Conservation (phyloP, 2,329 filamentous ascomycete species). For the Trichoderma sp. region DNA sequence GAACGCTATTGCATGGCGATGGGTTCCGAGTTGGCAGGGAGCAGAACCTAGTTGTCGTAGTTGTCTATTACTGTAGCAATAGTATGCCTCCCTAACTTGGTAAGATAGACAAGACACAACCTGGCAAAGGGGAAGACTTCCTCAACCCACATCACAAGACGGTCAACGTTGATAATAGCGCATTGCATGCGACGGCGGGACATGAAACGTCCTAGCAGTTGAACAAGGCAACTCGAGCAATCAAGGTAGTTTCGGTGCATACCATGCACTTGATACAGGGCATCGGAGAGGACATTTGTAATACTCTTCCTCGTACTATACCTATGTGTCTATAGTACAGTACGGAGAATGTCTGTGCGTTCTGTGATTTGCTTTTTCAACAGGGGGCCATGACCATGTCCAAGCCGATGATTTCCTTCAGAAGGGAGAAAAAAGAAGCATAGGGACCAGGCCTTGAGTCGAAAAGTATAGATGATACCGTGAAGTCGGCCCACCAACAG, state of each 20-base stretch:
- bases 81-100: background rate
- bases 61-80: background rate
- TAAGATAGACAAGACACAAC: background rate
- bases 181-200: constrained; percentile 4
- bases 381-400: background rate
- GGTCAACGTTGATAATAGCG: constrained; percentile 4
- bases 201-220: constrained; percentile 18
- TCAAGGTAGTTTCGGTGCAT: background rate
- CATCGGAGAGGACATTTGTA: background rate
- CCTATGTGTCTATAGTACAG: background rate
- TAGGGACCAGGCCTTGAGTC: background rate
- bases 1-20: background rate
- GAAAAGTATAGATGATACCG: background rate
- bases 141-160: background rate
- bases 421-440: background rate
- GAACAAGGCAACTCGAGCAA: background rate
- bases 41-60: background rate
- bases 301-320: background rate
- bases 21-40: background rate
- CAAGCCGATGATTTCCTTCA: constrained; percentile 3
- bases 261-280: constrained; percentile 6
- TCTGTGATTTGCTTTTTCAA: background rate
- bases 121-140: background rate
- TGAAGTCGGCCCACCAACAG: background rate
- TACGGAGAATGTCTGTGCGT: constrained; percentile 12